Conservation (phyloP, 352 stramenopile species). For the Blastocystis hominis region DNA sequence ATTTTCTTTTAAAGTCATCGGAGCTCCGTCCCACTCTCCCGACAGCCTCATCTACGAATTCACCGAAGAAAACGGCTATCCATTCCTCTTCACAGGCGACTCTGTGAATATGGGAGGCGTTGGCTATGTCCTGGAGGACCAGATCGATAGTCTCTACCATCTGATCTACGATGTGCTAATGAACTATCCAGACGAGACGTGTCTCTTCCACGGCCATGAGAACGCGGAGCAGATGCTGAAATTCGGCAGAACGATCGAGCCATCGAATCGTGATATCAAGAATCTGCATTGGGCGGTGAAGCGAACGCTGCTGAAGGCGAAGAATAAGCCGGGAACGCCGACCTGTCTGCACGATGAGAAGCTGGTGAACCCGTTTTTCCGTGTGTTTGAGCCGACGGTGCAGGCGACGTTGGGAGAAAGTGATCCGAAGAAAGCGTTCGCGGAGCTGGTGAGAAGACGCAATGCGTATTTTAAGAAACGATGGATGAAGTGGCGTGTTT, state of each 20-base stretch:
- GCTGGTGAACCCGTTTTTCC: conserved; percentile 56
- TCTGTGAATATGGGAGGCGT: background rate
- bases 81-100: conserved; percentile 53
- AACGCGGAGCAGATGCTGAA: conserved; percentile 51
- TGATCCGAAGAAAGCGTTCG: conserved; percentile 21
- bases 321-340: conserved; percentile 16
- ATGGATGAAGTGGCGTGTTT: conserved; percentile 40
- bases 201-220: conserved; percentile 48
- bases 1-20: conserved; percentile 38
- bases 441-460: background rate
- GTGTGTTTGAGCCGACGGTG: conserved; percentile 1
- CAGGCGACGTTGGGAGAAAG: conserved; percentile 2
- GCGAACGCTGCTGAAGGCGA: conserved; percentile 15
- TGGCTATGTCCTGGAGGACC: conserved; percentile 29
- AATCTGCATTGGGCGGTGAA: background rate
- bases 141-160: background rate
- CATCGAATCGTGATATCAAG: background rate
- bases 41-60: conserved; percentile 55
- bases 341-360: conserved; percentile 54
- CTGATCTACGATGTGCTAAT: conserved; percentile 50
- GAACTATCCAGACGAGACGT: conserved; percentile 45
- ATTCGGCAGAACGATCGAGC: conserved; percentile 24
- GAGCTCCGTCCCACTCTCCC: conserved; percentile 26
- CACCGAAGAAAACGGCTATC: conserved; percentile 18
- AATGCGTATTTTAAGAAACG: conserved; percentile 32